Percentiles rank a stretch among this genome's conserved stretches.
phyloP scores from a whole-genome alignment of 352 stramenopile genomes.

The Globisporangium emineosum region DNA sequence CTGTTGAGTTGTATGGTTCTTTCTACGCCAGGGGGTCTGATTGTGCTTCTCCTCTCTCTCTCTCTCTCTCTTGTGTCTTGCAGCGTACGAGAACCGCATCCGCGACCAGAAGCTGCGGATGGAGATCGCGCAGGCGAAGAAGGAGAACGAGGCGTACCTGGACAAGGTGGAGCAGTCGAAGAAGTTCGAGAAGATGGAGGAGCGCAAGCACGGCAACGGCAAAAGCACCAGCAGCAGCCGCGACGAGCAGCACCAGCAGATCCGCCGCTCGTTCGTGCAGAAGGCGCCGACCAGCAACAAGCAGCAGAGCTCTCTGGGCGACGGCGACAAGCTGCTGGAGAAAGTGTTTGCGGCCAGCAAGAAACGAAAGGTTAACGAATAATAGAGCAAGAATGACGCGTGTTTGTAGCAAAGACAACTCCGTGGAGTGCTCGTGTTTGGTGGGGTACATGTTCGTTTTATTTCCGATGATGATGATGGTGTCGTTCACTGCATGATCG shows the following conservation, averaged over 20 bases:
- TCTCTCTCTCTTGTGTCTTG: background rate
- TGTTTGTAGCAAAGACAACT: background rate
- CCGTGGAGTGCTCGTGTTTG: background rate
- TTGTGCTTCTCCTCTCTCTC: background rate
- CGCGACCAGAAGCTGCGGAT: conserved; percentile 84
- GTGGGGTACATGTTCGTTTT: background rate
- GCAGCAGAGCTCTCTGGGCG: conserved; percentile 50
- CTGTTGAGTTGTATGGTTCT: background rate
- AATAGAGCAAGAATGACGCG: background rate
- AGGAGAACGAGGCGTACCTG: conserved; percentile 85
- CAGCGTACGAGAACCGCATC: conserved; percentile 83
- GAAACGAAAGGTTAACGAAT: conserved; percentile 42
- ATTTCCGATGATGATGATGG: background rate
- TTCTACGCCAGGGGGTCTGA: background rate
- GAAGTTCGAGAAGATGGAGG: conserved; percentile 82
- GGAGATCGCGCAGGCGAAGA: conserved; percentile 84
- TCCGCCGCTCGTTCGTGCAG: conserved; percentile 77
- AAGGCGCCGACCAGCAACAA: conserved; percentile 71
- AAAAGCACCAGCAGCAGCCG: conserved; percentile 15
- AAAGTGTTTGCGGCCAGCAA: conserved; percentile 70
- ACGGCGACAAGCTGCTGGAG: conserved; percentile 41
- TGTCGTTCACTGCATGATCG: background rate
- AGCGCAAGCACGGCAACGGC: conserved; percentile 53
- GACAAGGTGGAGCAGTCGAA: conserved; percentile 87
- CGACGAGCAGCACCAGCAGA: conserved; percentile 28